Base-by-base conservation (phyloP, 148 eudicot species). In the Limonium bicolor region DNA sequence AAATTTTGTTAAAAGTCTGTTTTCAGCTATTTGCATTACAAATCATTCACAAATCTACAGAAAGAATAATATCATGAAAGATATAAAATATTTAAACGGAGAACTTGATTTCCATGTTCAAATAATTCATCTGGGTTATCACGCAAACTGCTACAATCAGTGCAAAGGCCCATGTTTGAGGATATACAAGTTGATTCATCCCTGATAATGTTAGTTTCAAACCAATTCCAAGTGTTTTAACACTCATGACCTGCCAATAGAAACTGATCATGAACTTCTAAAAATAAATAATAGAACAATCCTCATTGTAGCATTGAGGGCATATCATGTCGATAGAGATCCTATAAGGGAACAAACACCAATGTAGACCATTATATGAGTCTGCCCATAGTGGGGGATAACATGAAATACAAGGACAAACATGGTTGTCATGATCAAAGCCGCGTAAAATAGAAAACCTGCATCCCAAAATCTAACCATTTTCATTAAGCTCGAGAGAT, bases 321-420 rank as follows among this genome's bases (percentile, higher is more conserved):
- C n/a, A 48, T 27, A 24, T 40, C 12, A 20, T 9, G 34, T 43
- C 73, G 80, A 70, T 43, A 82, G 54, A 44, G 94, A 82, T 47
- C 94, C 94, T 49, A 72, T 71, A 59, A 82, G 63, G 2, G 94
- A 82, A 46, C 94, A 82, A 36, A 82, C 79, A 60, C 87, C 94
- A 67, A 82, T 75, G 45, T 82, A 82, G 51, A 61, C 71, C 82
- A 78, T 67, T 35, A 82, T 78, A 70, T 82, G 83, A 28, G 83
- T 72, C 50, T 82, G 86, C 32, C 83, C 94, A 72, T 74, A 78
- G 43, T 67, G 65, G 17, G 87, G 94, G 52, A 73, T 56, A 41
- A 60, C 68, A 36, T 65, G 77, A 41, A 75, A 64, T 50, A 78
- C 66, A 52, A 82, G 63, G 41, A 82, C 51, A 55, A 82, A 67